Evolutionary conservation across 768 basidiomycete genomes (phyloP).

Genomic region (Mrakia hoshinonis): DNA sequence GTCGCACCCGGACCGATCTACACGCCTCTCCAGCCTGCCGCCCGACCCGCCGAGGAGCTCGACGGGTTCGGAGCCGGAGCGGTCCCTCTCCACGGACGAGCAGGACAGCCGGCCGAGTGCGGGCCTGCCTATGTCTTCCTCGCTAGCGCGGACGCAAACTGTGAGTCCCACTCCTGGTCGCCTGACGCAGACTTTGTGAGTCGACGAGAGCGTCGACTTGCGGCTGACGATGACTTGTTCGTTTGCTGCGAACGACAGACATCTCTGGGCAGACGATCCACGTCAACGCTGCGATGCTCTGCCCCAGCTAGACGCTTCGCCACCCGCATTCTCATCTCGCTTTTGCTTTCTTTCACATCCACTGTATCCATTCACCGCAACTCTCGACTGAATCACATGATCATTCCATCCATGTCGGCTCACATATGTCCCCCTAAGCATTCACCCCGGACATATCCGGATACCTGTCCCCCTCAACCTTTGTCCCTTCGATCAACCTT

Average conservation of each 20-base stretch:
- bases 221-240: no score
- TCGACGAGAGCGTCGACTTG: no score
- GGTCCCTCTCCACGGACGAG: conserved; percentile 40
- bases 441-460: not conserved
- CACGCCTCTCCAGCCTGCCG: conserved; percentile 48
- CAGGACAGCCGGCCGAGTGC: conserved; percentile 50
- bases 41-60: conserved; percentile 51
- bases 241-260: no score
- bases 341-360: no score
- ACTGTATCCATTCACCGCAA: no score
- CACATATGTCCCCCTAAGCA: no score
- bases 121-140: conserved; percentile 52
- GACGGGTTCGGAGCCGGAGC: conserved; percentile 37
- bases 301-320: no score
- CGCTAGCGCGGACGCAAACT: conserved; percentile 41
- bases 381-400: no score
- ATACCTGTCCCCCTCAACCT: not conserved
- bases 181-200: not conserved
- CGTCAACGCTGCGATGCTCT: conserved; percentile 33
- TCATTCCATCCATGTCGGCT: no score
- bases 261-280: conserved; percentile 39
- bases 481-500: conserved; percentile 2
- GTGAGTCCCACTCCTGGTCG: not conserved
- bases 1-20: conserved; percentile 52
- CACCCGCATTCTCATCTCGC: no score